Evolutionary conservation across 2,329 filamentous ascomycete species (phyloP).

Genomic region (Sarocladiaceae sp.): DNA sequence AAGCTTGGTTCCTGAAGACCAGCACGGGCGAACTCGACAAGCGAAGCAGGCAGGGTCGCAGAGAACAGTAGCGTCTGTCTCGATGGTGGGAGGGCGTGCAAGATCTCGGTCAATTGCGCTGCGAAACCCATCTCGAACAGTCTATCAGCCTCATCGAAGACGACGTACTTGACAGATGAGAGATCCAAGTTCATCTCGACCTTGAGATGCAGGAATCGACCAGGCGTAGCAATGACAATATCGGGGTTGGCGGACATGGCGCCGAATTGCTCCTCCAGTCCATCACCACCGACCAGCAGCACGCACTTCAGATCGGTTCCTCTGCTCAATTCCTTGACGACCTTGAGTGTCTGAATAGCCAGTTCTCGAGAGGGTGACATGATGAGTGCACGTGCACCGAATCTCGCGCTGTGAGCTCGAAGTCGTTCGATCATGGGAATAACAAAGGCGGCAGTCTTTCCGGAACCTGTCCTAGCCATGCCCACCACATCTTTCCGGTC

Average conservation of each 20-base stretch:
- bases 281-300: constrained; percentile 89
- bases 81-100: constrained; percentile 77
- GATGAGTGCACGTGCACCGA: constrained; percentile 83
- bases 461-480: constrained; percentile 97
- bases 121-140: constrained; percentile 99
- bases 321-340: constrained; percentile 88
- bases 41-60: constrained; percentile 85
- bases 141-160: constrained; percentile 96
- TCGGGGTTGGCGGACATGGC: constrained; percentile 94
- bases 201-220: constrained; percentile 92
- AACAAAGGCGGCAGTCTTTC: constrained; percentile 97
- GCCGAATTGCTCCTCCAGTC: constrained; percentile 89
- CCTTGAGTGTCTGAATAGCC: constrained; percentile 90
- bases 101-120: constrained; percentile 85
- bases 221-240: constrained; percentile 94
- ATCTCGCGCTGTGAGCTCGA: constrained; percentile 79
- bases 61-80: constrained; percentile 94
- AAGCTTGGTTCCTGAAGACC: constrained; percentile 89
- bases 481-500: constrained; percentile 94
- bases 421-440: constrained; percentile 97
- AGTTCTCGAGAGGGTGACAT: constrained; percentile 91
- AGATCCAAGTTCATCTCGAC: constrained; percentile 93
- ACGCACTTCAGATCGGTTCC: constrained; percentile 92
- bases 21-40: constrained; percentile 93
- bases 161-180: constrained; percentile 88